These are phyloP conservation scores for Blastobotrys terrestris DNA, from an alignment of 805 yeast genomes.

Conservation along the genomic window DNA sequence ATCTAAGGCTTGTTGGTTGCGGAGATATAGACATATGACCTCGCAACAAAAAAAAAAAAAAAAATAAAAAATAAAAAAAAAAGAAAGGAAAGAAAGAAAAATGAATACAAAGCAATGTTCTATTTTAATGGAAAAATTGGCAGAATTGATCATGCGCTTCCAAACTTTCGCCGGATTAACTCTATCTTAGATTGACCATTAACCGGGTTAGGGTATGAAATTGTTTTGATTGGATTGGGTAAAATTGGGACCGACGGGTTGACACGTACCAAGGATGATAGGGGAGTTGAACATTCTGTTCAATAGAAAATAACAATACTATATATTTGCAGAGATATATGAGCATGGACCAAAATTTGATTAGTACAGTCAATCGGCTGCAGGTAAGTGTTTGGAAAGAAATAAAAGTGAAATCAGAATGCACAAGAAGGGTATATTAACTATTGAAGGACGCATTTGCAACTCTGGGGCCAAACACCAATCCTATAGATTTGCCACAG, in stretches of 20 bases:
- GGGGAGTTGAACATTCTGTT: background rate
- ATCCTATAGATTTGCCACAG: conserved; percentile 91
- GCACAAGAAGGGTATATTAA: too few species aligned
- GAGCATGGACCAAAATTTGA: conserved; percentile 15
- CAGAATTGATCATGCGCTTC: too few species aligned
- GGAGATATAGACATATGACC: too few species aligned
- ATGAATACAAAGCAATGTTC: too few species aligned
- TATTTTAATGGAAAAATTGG: too few species aligned
- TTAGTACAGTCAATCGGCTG: conserved; percentile 14
- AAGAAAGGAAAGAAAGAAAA: too few species aligned
- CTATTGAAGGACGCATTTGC: conserved; percentile 87
- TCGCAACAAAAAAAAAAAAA: too few species aligned
- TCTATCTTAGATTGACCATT: too few species aligned
- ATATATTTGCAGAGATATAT: background rate
- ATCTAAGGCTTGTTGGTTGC: too few species aligned
- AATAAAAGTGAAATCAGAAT: background rate
- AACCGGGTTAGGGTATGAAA: background rate
- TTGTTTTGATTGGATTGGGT: background rate
- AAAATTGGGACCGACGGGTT: background rate
- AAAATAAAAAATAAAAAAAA: too few species aligned
- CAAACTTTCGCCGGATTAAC: too few species aligned
- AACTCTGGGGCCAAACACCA: conserved; percentile 86
- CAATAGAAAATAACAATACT: background rate
- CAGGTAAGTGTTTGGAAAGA: conserved; percentile 2
- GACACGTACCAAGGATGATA: background rate